phyloP scores from a whole-genome alignment of 2,329 filamentous ascomycete species.

The Diaporthe destruens region DNA sequence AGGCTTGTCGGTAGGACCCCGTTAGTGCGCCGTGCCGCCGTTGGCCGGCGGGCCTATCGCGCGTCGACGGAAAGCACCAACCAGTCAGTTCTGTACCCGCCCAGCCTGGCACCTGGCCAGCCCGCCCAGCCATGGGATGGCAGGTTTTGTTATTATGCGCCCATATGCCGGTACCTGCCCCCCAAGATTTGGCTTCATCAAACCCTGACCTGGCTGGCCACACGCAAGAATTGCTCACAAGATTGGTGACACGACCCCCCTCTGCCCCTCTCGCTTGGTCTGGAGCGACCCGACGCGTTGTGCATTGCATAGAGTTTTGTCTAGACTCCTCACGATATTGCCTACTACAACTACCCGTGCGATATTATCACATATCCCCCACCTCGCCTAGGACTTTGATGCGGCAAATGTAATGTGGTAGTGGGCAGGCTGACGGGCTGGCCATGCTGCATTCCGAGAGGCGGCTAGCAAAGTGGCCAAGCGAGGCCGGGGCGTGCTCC shows the following conservation, averaged over 20 bases:
- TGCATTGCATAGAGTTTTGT: slow-evolving; percentile 31
- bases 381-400: neutral
- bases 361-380: slow-evolving; percentile 12
- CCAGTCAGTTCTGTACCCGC: too few relatives aligned
- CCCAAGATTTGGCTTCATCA: slow-evolving; percentile 38
- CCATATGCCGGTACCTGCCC: slow-evolving; percentile 9
- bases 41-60: neutral
- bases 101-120: too few relatives aligned
- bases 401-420: too few relatives aligned
- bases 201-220: slow-evolving; percentile 26
- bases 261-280: neutral
- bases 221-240: slow-evolving; percentile 22
- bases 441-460: slow-evolving; percentile 18
- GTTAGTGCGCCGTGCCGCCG: neutral
- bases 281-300: slow-evolving; percentile 15
- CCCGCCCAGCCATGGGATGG: too few relatives aligned
- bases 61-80: neutral
- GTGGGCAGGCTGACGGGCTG: neutral
- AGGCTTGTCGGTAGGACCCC: neutral
- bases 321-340: too few relatives aligned
- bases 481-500: slow-evolving; percentile 3
- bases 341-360: neutral
- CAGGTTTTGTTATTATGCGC: neutral
- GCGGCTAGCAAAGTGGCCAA: slow-evolving; percentile 1
- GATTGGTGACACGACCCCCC: slow-evolving; percentile 22